These are phyloP conservation scores for Cladobotryum protrusum DNA, from an alignment of 2,329 filamentous ascomycete species.

Conservation along the genomic window DNA sequence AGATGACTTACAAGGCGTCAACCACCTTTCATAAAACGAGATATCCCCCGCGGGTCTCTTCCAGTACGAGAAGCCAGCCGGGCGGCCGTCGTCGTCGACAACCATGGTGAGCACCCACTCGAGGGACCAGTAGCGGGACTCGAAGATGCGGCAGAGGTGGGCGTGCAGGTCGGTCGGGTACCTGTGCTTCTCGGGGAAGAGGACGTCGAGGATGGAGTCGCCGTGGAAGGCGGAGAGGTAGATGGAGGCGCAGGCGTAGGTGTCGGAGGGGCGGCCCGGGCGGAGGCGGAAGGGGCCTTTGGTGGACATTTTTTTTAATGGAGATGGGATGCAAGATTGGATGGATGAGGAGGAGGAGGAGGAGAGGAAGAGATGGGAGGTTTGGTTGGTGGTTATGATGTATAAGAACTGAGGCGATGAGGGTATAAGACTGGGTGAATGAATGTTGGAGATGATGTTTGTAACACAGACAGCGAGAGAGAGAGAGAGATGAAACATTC, in stretches of 20 bases:
- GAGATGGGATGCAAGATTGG: neutral
- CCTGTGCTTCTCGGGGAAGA: slow-evolving; percentile 24
- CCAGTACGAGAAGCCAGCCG: slow-evolving; percentile 31
- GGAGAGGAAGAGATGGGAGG: no score
- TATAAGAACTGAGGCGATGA: no score
- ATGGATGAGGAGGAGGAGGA: neutral
- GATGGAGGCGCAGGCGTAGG: slow-evolving; percentile 19
- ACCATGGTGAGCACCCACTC: slow-evolving; percentile 26
- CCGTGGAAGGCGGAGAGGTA: slow-evolving; percentile 25
- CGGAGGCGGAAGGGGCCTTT: slow-evolving; percentile 18
- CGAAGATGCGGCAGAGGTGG: slow-evolving; percentile 23
- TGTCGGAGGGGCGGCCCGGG: slow-evolving; percentile 26
- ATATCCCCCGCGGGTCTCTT: slow-evolving; percentile 22
- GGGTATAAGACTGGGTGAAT: no score
- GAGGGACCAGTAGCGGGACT: slow-evolving; percentile 27
- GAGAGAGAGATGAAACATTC: no score
- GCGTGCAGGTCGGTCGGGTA: slow-evolving; percentile 16
- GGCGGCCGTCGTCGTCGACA: slow-evolving; percentile 9
- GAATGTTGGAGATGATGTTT: no score
- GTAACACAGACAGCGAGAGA: no score
- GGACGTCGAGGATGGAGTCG: slow-evolving; percentile 24
- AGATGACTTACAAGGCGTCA: slow-evolving; percentile 27
- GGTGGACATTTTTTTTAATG: neutral
- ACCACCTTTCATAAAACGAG: slow-evolving; percentile 24
- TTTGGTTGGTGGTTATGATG: no score